Base-by-base conservation (phyloP, 2,329 filamentous ascomycete genomes). In the Clonostachys rhizophaga region DNA sequence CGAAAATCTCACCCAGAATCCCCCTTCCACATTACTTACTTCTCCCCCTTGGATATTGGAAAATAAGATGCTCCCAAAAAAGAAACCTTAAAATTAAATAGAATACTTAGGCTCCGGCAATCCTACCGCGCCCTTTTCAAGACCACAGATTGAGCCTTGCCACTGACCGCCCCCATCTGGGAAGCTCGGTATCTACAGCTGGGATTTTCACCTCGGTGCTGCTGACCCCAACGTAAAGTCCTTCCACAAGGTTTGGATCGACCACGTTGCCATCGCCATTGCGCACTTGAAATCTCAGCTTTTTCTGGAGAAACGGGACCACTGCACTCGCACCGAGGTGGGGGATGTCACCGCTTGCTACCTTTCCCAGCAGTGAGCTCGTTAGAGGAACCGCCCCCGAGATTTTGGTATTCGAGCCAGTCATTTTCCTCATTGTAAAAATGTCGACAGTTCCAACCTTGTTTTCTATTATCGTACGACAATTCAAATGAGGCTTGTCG, bases 371-470 rank as follows among this genome's bases (percentile, higher is more conserved):
- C 46, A 82, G 56, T 5, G 70, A 67, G 7, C 68, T 67, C 3
- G 78, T 81, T 51, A 82, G 55, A 1, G 78, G 78, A 12, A 79
- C 61, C 0, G 76, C 74, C 2, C 76, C 75, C 2, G 75, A 69
- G 14, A 77, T 66, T 44, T 65, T 65, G 30, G 58, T 60, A 9
- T 55, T 45, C 0, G 61, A 63, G 39, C 57, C 63, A 20, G 59
- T 62, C 49, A 57, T 61, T 17, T 61, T 57, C 33, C 59, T 58
- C 62, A 70, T 69, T 16, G 74, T 67, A 51, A 83, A 81, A 13
- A 83, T 68, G 14, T 75, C 78, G 52, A 85, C 75, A 1, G 78
- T 78, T 3, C 86, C 86, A 4, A 86, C 73, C 10, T 86, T 71
- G 50, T 78, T 83, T 2, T 65, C 57, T 1, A 78, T 73, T 39